These are phyloP conservation scores for Puccinellia tenuiflora DNA, from an alignment of 176 grass and related monocot genomes.

Conservation along the genomic window DNA sequence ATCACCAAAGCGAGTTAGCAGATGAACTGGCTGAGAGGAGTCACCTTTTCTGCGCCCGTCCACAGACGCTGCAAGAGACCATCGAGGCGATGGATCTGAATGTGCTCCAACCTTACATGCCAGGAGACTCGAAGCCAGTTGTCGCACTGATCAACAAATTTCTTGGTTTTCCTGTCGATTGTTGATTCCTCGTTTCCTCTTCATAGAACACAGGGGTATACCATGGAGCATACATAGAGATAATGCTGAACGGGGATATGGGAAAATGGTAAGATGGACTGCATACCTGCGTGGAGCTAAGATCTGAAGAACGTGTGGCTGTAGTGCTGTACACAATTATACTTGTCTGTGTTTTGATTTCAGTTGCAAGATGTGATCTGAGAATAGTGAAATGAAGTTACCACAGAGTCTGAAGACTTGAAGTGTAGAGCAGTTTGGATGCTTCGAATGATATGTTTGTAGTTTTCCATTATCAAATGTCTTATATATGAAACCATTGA, in stretches of 20 bases:
- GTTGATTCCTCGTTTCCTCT: slow-evolving; percentile 2
- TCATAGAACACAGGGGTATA: too few species aligned
- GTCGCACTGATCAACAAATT: slow-evolving; percentile 52
- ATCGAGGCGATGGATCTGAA: slow-evolving; percentile 52
- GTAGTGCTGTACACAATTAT: background rate
- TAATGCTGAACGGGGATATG: too few species aligned
- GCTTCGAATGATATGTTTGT: background rate
- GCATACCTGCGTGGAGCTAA: background rate
- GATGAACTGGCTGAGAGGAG: slow-evolving; percentile 75
- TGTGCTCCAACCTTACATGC: slow-evolving; percentile 38
- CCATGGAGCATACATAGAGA: too few species aligned
- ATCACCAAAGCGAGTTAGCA: slow-evolving; percentile 76
- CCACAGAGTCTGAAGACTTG: background rate
- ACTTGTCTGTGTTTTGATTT: background rate
- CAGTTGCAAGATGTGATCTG: background rate
- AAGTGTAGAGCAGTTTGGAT: background rate
- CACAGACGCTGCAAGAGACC: slow-evolving; percentile 44
- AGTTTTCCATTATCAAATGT: background rate
- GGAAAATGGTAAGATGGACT: background rate
- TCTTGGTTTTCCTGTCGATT: slow-evolving; percentile 41
- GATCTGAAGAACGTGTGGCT: background rate
- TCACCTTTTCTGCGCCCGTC: slow-evolving; percentile 58
- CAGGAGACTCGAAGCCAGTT: slow-evolving; percentile 48
- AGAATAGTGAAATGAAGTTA: background rate
- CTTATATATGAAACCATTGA: background rate